phyloP scores from a whole-genome alignment of 1,284 basidiomycete species.

The Irpex sp. region DNA sequence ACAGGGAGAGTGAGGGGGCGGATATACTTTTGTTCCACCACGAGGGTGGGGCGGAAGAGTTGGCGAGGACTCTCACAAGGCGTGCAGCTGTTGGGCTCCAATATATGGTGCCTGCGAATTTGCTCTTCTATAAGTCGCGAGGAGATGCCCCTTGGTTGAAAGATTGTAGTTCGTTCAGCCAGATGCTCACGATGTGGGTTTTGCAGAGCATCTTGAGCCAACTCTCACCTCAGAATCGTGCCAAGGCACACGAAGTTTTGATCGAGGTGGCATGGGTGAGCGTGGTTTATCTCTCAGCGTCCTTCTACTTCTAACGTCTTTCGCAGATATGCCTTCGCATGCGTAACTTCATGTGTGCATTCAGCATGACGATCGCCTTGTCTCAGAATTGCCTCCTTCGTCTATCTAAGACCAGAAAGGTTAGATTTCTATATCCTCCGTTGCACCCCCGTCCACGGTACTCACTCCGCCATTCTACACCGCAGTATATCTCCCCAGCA shows the following conservation, averaged over 20 bases:
- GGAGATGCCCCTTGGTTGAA: not conserved
- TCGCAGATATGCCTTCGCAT: not conserved
- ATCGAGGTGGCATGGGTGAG: not conserved
- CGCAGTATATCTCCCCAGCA: not conserved
- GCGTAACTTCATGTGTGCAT: not conserved
- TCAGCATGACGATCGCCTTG: not conserved
- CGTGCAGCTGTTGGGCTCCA: not conserved
- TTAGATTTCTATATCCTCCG: not conserved
- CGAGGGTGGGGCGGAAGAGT: not conserved
- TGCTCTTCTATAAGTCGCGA: not conserved
- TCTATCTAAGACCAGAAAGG: not conserved
- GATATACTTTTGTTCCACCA: not conserved
- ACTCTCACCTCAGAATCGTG: not conserved
- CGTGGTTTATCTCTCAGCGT: not conserved
- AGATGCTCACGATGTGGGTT: not conserved
- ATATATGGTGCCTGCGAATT: not conserved
- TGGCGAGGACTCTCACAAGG: not conserved
- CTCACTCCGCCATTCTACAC: too few species aligned
- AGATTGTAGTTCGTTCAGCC: not conserved
- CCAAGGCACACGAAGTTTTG: not conserved
- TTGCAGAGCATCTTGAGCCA: not conserved
- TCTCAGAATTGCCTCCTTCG: not conserved
- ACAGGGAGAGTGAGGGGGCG: not conserved
- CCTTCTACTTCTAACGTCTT: not conserved
- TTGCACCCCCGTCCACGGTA: not conserved